Base-by-base conservation (phyloP, 345 rosid genomes). In the Euphorbia pulcherrima region DNA sequence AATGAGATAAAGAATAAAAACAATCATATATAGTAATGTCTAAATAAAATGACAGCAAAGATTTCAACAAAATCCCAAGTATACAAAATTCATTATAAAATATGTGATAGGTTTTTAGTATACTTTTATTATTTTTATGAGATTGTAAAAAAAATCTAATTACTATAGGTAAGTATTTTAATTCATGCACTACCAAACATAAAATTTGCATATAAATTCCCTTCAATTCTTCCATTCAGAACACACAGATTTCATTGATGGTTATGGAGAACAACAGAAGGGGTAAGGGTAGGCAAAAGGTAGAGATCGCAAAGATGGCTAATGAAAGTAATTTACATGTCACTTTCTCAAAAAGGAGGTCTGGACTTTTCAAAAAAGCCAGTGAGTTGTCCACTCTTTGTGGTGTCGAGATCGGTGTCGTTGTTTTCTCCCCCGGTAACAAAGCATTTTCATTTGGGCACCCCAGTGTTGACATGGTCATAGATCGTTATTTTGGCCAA, bases 241-340 rank as follows among this genome's bases (percentile, higher is more conserved):
- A 13, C 50, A 5, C 29, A 62, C 6, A 62, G n/a, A n/a, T n/a
- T n/a, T n/a, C n/a, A n/a, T n/a, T 41, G 13, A 18, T 46, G 11
- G 35, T 6, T 29, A 63, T 75, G 78, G 24, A 14, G n/a, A 75
- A 52, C 27, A 70, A n/a, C n/a, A n/a, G n/a, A n/a, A n/a, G 27
- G 57, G 66, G 64, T 10, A 70, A 27, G 8, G 79, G 79, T n/a
- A 62, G 79, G 10, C 72, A 75, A 8, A 75, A 71, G 62, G 60
- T 75, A 26, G 72, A 70, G 68, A 70, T 75, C 75, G 75, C 46
- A 59, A 75, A 65, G 44, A 75, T 75, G 62, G 6, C 8, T 5
- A 75, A 75, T n/a, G 75, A 75, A 16, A 75, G 79, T 68, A 75
- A 71, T 61, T 71, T 66, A 0, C 79, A 69, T 30, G 79, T 75